phyloP scores from a whole-genome alignment of 768 basidiomycete genomes.

The Calocera viscosa region DNA sequence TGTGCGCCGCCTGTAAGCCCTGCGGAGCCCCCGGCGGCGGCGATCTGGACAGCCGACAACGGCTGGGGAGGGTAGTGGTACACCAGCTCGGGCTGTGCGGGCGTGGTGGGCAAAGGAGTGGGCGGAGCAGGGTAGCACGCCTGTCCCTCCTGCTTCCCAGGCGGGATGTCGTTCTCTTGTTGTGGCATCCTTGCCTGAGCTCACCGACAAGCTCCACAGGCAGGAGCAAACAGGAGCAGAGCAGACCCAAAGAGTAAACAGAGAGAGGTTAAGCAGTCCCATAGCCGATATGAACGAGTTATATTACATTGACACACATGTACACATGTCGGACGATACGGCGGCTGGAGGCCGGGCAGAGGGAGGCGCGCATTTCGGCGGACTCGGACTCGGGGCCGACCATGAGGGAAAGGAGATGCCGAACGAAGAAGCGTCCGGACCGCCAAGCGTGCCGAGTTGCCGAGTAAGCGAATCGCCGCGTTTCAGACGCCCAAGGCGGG shows the following conservation, averaged over 20 bases:
- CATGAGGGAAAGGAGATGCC: no score
- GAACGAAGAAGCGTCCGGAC: no score
- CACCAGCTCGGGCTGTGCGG: no score
- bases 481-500: background rate
- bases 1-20: no score
- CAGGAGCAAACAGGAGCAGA: background rate
- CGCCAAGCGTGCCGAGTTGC: slow-evolving; percentile 6
- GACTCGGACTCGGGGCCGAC: slow-evolving; percentile 5
- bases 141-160: background rate
- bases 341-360: no score
- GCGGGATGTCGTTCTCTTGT: background rate
- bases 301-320: no score
- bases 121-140: background rate
- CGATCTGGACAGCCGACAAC: no score
- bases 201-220: background rate
- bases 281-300: background rate
- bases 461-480: background rate
- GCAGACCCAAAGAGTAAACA: background rate
- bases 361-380: no score
- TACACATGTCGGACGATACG: no score
- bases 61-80: no score
- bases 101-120: background rate
- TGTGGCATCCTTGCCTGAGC: background rate
- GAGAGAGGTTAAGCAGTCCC: background rate
- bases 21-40: no score